Percentiles rank a stretch among this genome's conserved stretches.
Conservation (phyloP, 2,329 filamentous ascomycete genomes). For the Acarospora socialis region DNA sequence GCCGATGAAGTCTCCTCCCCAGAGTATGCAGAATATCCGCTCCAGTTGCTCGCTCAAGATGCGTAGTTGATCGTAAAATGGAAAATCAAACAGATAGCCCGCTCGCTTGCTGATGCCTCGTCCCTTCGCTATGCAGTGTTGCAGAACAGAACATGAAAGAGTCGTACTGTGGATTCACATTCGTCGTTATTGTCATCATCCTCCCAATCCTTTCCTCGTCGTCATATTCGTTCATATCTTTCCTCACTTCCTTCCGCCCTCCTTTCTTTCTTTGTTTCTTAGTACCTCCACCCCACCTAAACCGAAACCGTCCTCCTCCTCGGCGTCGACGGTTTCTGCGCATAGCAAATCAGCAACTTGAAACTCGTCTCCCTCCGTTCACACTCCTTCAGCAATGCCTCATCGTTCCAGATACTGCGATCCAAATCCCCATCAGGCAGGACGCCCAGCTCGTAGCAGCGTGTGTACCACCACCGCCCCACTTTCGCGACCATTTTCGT, state of each 20-base stretch:
- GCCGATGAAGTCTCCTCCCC: no score
- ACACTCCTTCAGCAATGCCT: slow-evolving; percentile 63
- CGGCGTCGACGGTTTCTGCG: slow-evolving; percentile 52
- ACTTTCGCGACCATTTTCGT: slow-evolving; percentile 85
- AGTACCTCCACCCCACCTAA: slow-evolving; percentile 16
- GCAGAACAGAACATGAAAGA: no score
- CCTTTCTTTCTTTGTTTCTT: slow-evolving; percentile 23
- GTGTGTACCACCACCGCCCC: slow-evolving; percentile 90
- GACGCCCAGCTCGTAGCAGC: slow-evolving; percentile 69
- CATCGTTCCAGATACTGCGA: slow-evolving; percentile 67
- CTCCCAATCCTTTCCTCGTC: not conserved
- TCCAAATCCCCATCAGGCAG: slow-evolving; percentile 33
- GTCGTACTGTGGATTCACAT: no score
- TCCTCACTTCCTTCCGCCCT: not conserved
- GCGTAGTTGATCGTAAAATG: no score
- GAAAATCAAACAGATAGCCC: no score
- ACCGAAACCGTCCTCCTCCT: slow-evolving; percentile 35
- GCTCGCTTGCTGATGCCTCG: no score
- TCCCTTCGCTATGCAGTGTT: no score
- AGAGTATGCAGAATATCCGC: no score
- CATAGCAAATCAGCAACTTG: slow-evolving; percentile 82
- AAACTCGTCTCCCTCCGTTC: slow-evolving; percentile 76
- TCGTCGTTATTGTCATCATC: no score
- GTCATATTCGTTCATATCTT: not conserved
- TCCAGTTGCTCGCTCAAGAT: no score